phyloP scores from a whole-genome alignment of 345 rosid genomes.

The Microcos paniculata region DNA sequence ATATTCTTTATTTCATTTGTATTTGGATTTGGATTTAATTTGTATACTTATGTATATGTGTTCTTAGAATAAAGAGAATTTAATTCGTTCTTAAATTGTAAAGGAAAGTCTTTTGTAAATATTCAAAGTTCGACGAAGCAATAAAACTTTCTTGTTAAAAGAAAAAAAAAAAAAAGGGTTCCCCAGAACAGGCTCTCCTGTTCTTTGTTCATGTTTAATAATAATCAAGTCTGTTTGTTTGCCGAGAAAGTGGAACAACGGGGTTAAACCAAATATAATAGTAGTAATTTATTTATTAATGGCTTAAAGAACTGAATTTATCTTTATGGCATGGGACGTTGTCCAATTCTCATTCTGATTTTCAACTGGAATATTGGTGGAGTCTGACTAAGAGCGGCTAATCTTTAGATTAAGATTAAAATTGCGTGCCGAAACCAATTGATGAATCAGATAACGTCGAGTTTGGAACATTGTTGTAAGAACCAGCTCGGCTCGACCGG shows the following conservation, averaged over 20 bases:
- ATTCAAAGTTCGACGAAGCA: neutral
- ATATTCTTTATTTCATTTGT: neutral
- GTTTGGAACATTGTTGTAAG: no score
- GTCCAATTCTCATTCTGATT: neutral
- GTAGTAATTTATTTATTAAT: neutral
- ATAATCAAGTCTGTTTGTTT: slow-evolving; percentile 6
- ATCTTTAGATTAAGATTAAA: slow-evolving; percentile 1
- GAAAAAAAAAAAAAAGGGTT: neutral
- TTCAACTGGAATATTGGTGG: neutral
- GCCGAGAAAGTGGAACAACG: neutral
- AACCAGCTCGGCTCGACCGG: no score
- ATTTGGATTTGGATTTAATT: neutral
- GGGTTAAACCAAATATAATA: no score
- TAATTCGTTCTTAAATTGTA: neutral
- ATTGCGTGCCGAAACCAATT: neutral
- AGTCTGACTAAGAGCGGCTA: slow-evolving; percentile 13
- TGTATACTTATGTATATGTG: neutral
- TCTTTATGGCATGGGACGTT: neutral
- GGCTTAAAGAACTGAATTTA: neutral
- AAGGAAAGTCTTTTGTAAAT: neutral
- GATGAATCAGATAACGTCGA: neutral
- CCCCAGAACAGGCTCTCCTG: neutral
- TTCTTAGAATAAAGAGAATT: neutral
- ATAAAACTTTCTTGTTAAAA: neutral
- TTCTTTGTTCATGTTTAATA: neutral